phyloP scores from a whole-genome alignment of 2,329 filamentous ascomycete genomes.

The Fusarium euwallaceae region DNA sequence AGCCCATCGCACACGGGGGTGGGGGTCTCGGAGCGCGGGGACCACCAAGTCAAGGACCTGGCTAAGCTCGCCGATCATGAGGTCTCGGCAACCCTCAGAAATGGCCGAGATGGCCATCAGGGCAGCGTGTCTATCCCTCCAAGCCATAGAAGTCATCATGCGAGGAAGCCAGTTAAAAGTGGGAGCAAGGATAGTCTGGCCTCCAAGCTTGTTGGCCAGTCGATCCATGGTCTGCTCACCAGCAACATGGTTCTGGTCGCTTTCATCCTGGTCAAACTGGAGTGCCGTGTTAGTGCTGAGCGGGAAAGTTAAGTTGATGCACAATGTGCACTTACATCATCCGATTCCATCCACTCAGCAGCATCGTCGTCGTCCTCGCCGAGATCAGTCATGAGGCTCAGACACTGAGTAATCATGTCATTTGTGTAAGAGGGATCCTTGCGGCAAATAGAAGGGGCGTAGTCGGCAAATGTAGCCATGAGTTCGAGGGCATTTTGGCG shows the following conservation, averaged over 20 bases:
- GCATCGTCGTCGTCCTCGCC: conserved; percentile 95
- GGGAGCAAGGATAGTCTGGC: conserved; percentile 89
- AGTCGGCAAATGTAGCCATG: conserved; percentile 98
- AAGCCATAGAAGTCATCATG: conserved; percentile 96
- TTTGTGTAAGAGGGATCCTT: conserved; percentile 92
- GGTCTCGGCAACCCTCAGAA: conserved; percentile 93
- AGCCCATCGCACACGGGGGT: conserved; percentile 95
- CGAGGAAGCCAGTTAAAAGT: conserved; percentile 97
- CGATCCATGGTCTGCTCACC: conserved; percentile 99
- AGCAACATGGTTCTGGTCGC: conserved; percentile 95
- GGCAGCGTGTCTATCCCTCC: conserved; percentile 95
- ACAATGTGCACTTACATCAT: conserved; percentile 76
- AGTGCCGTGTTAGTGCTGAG: conserved; percentile 5
- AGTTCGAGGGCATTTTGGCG: conserved; percentile 96
- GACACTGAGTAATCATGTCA: conserved; percentile 98
- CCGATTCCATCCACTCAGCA: conserved; percentile 89
- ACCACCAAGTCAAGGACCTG: conserved; percentile 96
- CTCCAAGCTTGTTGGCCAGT: conserved; percentile 95
- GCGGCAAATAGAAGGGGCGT: conserved; percentile 92
- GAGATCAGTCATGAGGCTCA: conserved; percentile 98
- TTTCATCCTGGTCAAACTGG: conserved; percentile 92
- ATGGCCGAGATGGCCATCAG: conserved; percentile 99
- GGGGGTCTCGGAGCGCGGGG: conserved; percentile 87
- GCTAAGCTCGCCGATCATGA: conserved; percentile 95
- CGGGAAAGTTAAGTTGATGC: background rate